phyloP scores from a whole-genome alignment of 768 basidiomycete species.

The Crassisporium funariophilum region DNA sequence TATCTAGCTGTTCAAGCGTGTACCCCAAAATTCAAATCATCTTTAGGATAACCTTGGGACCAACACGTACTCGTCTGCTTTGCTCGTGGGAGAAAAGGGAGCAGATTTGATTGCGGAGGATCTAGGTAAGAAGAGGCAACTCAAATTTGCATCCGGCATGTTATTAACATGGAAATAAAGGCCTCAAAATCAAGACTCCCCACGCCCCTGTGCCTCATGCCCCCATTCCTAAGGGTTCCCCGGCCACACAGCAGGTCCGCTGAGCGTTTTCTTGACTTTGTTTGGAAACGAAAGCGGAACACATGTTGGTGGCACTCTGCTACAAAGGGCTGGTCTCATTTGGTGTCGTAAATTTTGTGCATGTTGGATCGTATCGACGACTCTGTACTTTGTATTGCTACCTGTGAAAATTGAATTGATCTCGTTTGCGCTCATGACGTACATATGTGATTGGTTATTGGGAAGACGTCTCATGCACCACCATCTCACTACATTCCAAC shows the following conservation, averaged over 20 bases:
- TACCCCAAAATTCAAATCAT: slow-evolving; percentile 3
- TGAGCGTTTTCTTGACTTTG: slow-evolving; percentile 29
- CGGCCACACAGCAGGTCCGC: slow-evolving; percentile 50
- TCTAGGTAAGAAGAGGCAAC: slow-evolving; percentile 45
- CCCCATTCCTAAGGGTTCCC: slow-evolving; percentile 53
- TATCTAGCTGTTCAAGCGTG: slow-evolving; percentile 3
- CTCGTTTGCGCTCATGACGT: too few species aligned
- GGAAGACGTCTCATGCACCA: neutral
- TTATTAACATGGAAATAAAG: slow-evolving; percentile 29
- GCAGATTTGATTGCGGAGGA: slow-evolving; percentile 63
- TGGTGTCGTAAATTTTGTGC: too few species aligned
- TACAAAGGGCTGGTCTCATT: too few species aligned
- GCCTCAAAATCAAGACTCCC: slow-evolving; percentile 61
- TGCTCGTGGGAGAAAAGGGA: slow-evolving; percentile 72
- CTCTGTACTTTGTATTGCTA: slow-evolving; percentile 6
- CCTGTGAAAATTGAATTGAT: too few species aligned
- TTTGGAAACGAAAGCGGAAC: too few species aligned
- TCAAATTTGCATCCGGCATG: neutral
- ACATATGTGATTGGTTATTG: neutral
- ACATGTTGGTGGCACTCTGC: too few species aligned
- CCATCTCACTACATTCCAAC: neutral
- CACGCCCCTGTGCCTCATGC: slow-evolving; percentile 74
- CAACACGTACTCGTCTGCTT: slow-evolving; percentile 72
- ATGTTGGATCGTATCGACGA: too few species aligned
- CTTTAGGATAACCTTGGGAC: slow-evolving; percentile 69